These are phyloP conservation scores for Astraeus odoratus DNA, from an alignment of 768 basidiomycete species.

Conservation along the genomic window DNA sequence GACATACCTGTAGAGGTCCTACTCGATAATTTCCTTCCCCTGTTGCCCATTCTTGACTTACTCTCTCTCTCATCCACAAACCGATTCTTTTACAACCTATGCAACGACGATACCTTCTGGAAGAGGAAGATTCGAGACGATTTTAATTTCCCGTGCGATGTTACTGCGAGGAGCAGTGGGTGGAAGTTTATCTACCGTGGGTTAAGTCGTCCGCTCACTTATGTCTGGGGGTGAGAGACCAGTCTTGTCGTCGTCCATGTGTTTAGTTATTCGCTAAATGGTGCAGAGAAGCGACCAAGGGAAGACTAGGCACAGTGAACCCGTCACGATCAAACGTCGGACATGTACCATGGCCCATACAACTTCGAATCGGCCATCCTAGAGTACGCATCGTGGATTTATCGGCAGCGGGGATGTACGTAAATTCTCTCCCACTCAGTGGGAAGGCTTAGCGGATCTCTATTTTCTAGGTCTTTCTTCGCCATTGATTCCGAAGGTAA, in stretches of 20 bases:
- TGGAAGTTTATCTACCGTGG: constrained; percentile 79
- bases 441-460: constrained; percentile 1
- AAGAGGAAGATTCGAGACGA: constrained; percentile 58
- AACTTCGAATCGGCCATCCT: constrained; percentile 44
- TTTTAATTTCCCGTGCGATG: constrained; percentile 69
- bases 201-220: constrained; percentile 46
- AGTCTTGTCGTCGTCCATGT: background rate
- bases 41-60: constrained; percentile 48
- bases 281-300: constrained; percentile 51
- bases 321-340: constrained; percentile 27
- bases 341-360: constrained; percentile 57
- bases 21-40: constrained; percentile 63
- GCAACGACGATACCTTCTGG: constrained; percentile 76
- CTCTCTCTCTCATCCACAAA: constrained; percentile 54
- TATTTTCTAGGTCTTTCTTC: constrained; percentile 69
- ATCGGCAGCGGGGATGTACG: constrained; percentile 78
- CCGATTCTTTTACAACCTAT: constrained; percentile 53
- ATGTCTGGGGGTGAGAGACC: constrained; percentile 53
- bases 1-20: constrained; percentile 73
- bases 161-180: constrained; percentile 67
- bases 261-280: constrained; percentile 2
- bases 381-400: constrained; percentile 62
- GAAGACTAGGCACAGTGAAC: constrained; percentile 52
- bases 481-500: constrained; percentile 71
- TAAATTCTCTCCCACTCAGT: constrained; percentile 5